phyloP scores from a whole-genome alignment of 1,139 yeast species.

The Geotrichum carabidarum region DNA sequence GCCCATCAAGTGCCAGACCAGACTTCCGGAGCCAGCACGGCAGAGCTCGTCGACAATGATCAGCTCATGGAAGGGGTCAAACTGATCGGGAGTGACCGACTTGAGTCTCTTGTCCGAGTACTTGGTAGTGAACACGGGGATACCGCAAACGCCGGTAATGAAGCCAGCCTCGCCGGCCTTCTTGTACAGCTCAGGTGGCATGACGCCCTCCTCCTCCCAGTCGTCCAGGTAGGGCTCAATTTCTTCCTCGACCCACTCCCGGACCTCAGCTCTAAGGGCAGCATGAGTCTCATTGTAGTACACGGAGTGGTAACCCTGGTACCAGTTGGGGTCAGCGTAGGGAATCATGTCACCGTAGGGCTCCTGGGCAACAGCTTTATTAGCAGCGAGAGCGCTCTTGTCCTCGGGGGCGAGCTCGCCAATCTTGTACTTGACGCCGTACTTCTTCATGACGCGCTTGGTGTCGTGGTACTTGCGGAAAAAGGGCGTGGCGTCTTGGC shows the following conservation, averaged over 20 bases:
- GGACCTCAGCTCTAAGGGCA: constrained; percentile 38
- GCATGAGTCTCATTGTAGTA: constrained; percentile 41
- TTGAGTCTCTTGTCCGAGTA: constrained; percentile 35
- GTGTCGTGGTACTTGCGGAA: constrained; percentile 51
- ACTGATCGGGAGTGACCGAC: constrained; percentile 37
- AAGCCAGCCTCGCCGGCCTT: constrained; percentile 36
- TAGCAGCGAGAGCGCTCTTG: constrained; percentile 1
- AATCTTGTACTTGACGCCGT: constrained; percentile 38
- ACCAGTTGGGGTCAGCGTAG: constrained; percentile 44
- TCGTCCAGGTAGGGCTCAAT: constrained; percentile 41
- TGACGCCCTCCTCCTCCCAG: constrained; percentile 41
- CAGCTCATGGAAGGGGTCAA: constrained; percentile 40
- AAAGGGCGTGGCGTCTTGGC: constrained; percentile 82
- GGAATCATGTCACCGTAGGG: constrained; percentile 42
- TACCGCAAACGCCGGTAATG: constrained; percentile 36
- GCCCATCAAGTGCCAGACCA: constrained; percentile 40
- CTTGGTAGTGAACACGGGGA: constrained; percentile 34
- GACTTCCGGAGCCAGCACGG: constrained; percentile 42
- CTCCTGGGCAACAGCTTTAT: constrained; percentile 20
- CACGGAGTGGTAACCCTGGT: constrained; percentile 42
- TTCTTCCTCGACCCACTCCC: constrained; percentile 41
- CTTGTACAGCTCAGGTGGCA: constrained; percentile 35
- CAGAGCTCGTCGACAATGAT: constrained; percentile 40
- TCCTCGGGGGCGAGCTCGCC: constrained; percentile 27
- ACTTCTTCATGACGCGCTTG: constrained; percentile 39